Evolutionary conservation across 768 basidiomycete genomes (phyloP).

Genomic region (Lepiota venenata): DNA sequence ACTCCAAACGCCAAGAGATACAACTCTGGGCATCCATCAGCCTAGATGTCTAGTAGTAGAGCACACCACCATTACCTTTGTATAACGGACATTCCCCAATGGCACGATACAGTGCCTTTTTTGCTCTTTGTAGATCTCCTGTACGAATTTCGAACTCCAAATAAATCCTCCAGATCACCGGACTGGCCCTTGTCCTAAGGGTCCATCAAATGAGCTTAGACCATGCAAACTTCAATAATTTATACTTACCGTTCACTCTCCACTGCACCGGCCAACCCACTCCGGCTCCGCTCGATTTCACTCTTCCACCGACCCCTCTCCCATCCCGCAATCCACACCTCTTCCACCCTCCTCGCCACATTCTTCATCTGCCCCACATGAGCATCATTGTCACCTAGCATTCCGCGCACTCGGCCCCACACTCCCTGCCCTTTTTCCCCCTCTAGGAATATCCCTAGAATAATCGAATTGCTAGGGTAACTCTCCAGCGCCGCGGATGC

Average conservation of each 20-base stretch:
- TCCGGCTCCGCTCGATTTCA: slow-evolving; percentile 70
- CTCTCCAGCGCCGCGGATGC: slow-evolving; percentile 48
- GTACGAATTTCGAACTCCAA: slow-evolving; percentile 74
- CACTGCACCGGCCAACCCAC: slow-evolving; percentile 56
- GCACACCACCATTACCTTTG: slow-evolving; percentile 48
- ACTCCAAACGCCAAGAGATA: slow-evolving; percentile 78
- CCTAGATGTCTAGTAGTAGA: not conserved
- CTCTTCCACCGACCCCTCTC: slow-evolving; percentile 66
- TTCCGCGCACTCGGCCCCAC: slow-evolving; percentile 67
- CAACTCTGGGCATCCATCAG: slow-evolving; percentile 42
- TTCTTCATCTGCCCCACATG: slow-evolving; percentile 42
- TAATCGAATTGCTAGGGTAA: slow-evolving; percentile 69
- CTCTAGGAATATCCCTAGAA: slow-evolving; percentile 74
- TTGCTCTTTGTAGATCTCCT: slow-evolving; percentile 57
- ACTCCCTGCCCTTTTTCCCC: slow-evolving; percentile 73
- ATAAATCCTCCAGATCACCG: slow-evolving; percentile 68
- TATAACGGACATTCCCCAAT: slow-evolving; percentile 70
- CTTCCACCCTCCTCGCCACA: slow-evolving; percentile 54
- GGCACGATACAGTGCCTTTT: slow-evolving; percentile 70
- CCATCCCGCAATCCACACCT: slow-evolving; percentile 83
- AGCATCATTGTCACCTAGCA: slow-evolving; percentile 45
- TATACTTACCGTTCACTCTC: slow-evolving; percentile 62
- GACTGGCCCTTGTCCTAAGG: slow-evolving; percentile 60
- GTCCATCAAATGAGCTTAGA: slow-evolving; percentile 6
- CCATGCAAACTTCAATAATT: not conserved